Base-by-base conservation (phyloP, 192 early-diverging fungal species). In the Glomus cerebriforme region DNA sequence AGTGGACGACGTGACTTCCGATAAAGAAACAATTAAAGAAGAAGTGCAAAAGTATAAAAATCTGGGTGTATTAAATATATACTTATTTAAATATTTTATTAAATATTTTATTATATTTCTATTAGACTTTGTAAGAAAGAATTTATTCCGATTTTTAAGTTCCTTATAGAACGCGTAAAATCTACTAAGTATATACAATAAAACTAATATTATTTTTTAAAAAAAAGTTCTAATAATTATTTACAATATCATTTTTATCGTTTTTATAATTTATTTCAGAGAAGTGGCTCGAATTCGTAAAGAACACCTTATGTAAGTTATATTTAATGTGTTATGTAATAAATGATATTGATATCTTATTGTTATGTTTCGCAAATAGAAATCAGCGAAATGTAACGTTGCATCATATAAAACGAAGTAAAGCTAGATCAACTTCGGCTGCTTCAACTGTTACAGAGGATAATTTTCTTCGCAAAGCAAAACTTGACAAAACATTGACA, bases 51-150 rank as follows among this genome's bases (percentile, higher is more conserved):
- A 77, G 75, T 77, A 65, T 9, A 49, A 74, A 7, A 54, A 31
- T 59, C 22, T 26, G 22, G 6, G 24, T 17, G 26, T 54, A 27
- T 24, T 22, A 49, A 27, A 72, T 39, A 22, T 39, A 34, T 12
- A 49, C 32, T 13, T 19, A 32, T 19, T 29, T 67, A 67, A 19
- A 67, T 31, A 9, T 49, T 3, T 24, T 12, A 13, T 43, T 43
- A 43, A n/a, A 43, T 10, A 43, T 43, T 62, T 75, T 26, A 19
- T 35, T 62, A 24, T 75, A 27, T 39, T 34, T 35, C 68, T 15
- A 19, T 69, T 35, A 77, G 75, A 47, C 19, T 77, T 67, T 77
- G 75, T 39, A 65, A 59, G 8, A 77, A 66, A 22, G 75, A 77
- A 47, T 77, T 77, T 39, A 34, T 66, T 39, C 63, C 75, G 26